These are phyloP conservation scores for Halophytophthora batemanensis DNA, from an alignment of 352 stramenopile species.

Conservation along the genomic window DNA sequence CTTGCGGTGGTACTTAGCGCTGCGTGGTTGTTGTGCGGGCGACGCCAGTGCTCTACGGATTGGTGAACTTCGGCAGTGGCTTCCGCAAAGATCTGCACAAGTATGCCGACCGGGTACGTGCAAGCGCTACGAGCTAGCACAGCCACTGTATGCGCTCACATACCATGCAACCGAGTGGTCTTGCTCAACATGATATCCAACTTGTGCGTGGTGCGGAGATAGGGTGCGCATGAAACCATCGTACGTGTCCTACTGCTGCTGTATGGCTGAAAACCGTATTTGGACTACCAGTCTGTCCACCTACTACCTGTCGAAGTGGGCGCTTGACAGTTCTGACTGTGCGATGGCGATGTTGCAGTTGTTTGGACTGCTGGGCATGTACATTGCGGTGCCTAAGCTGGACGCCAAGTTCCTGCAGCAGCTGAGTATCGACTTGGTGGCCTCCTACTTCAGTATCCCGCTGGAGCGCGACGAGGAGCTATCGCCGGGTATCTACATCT, in stretches of 20 bases:
- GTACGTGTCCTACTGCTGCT: conserved; percentile 24
- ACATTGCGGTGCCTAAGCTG: conserved; percentile 75
- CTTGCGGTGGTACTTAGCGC: neutral
- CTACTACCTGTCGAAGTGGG: too few species aligned
- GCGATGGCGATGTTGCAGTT: conserved; percentile 46
- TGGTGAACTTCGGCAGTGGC: conserved; percentile 81
- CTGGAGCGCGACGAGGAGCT: conserved; percentile 71
- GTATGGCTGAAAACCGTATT: neutral
- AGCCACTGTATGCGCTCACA: neutral
- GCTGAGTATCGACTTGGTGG: conserved; percentile 63
- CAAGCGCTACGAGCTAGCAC: neutral
- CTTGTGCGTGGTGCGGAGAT: neutral
- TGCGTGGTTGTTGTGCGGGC: neutral
- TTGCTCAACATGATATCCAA: neutral
- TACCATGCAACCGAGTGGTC: neutral
- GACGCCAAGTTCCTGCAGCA: conserved; percentile 51
- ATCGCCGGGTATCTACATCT: conserved; percentile 75
- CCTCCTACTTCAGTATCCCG: conserved; percentile 71
- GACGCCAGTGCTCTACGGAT: conserved; percentile 46
- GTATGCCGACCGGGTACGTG: conserved; percentile 50
- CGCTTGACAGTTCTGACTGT: too few species aligned
- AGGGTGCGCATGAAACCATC: conserved; percentile 74
- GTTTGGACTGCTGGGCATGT: conserved; percentile 84
- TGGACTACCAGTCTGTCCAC: too few species aligned
- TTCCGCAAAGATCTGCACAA: conserved; percentile 79